These are phyloP conservation scores for Citrus glauca DNA, from an alignment of 345 rosid species.

Conservation along the genomic window DNA sequence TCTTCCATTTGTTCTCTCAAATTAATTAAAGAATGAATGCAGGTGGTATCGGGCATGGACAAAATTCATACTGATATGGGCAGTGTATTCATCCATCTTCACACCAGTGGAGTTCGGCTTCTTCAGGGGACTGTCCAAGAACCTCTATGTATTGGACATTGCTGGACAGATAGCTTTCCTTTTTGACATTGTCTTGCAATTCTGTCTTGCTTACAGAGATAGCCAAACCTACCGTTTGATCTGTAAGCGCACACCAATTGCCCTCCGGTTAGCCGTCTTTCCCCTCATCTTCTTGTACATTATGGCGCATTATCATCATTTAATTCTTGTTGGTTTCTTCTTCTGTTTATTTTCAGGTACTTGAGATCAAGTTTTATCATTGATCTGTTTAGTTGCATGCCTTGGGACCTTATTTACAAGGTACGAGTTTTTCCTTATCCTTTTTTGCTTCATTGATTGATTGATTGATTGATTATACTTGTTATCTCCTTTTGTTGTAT, in stretches of 20 bases:
- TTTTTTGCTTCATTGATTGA: neutral
- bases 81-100: constrained; percentile 76
- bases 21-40: constrained; percentile 13
- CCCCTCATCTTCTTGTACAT: neutral
- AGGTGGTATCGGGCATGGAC: constrained; percentile 72
- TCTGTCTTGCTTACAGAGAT: constrained; percentile 67
- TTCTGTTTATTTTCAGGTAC: constrained; percentile 39
- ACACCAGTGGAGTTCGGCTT: constrained; percentile 91
- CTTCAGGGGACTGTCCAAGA: constrained; percentile 71
- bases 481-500: no score
- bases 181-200: constrained; percentile 57
- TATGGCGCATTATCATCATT: no score
- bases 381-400: constrained; percentile 71
- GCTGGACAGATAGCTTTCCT: constrained; percentile 76
- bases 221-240: constrained; percentile 50
- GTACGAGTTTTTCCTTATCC: constrained; percentile 21
- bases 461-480: neutral
- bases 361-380: constrained; percentile 62
- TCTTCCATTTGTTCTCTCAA: no score
- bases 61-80: constrained; percentile 71
- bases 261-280: constrained; percentile 39
- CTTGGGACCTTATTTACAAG: constrained; percentile 83
- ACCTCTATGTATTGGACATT: constrained; percentile 66
- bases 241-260: constrained; percentile 48
- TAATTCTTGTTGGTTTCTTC: neutral